phyloP scores from a whole-genome alignment of 352 stramenopile genomes.

The Hyaloperonospora arabidopsidis region DNA sequence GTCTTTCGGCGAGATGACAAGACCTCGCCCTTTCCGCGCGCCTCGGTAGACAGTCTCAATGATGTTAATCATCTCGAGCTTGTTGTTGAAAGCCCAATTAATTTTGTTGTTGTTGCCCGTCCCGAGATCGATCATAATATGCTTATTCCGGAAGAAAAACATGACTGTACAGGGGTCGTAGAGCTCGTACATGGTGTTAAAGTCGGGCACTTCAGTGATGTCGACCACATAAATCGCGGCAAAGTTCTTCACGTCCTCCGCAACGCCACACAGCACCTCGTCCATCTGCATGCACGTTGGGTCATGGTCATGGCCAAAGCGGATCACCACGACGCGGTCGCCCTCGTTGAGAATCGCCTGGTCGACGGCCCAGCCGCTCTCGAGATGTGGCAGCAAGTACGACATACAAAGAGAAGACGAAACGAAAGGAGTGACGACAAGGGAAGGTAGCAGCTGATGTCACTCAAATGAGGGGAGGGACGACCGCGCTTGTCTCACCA shows the following conservation, averaged over 20 bases:
- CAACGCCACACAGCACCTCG: conserved; percentile 91
- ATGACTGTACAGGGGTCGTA: conserved; percentile 99
- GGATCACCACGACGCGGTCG: conserved; percentile 97
- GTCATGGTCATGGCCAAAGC: conserved; percentile 98
- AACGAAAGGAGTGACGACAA: background rate
- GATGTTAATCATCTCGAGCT: conserved; percentile 99
- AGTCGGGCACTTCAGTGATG: conserved; percentile 95
- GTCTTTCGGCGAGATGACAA: conserved; percentile 98
- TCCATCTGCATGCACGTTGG: conserved; percentile 99
- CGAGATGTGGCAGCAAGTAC: conserved; percentile 97
- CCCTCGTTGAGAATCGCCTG: conserved; percentile 97
- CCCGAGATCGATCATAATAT: conserved; percentile 99
- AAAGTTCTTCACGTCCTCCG: conserved; percentile 99
- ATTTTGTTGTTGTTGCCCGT: conserved; percentile 99
- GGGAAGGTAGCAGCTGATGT: conserved; percentile 1
- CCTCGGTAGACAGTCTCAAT: conserved; percentile 98
- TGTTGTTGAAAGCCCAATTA: conserved; percentile 96
- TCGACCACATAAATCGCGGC: conserved; percentile 95
- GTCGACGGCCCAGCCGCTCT: conserved; percentile 97
- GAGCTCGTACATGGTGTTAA: conserved; percentile 99
- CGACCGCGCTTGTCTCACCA: too few species aligned
- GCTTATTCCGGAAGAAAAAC: conserved; percentile 99
- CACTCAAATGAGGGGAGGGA: conserved; percentile 7
- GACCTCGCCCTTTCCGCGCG: conserved; percentile 93
- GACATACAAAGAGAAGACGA: conserved; percentile 58